Conservation (phyloP, 2,329 filamentous ascomycete genomes). For the Neopestalotiopsis rosae region DNA sequence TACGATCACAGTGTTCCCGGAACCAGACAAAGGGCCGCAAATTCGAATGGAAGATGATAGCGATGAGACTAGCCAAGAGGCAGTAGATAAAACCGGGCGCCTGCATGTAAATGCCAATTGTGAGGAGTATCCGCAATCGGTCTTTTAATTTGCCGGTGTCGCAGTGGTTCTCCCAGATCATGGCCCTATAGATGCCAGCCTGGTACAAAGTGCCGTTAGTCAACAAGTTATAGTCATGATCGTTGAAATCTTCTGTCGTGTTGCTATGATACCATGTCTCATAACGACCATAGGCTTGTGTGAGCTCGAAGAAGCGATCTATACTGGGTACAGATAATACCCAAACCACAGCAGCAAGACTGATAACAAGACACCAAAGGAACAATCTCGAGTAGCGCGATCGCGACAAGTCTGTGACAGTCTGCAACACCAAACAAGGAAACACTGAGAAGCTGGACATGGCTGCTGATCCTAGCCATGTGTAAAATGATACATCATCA, state of each 20-base stretch:
- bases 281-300: neutral
- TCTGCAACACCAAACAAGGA: neutral
- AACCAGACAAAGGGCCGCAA: no score
- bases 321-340: neutral
- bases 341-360: neutral
- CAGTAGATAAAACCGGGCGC: no score
- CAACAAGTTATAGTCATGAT: no score
- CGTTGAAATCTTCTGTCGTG: no score
- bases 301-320: neutral
- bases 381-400: neutral
- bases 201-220: no score
- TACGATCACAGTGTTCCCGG: rapidly evolving
- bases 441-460: neutral
- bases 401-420: neutral
- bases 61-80: no score
- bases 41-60: neutral
- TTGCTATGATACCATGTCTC: no score
- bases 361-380: neutral
- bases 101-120: no score
- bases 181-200: no score
- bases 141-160: no score
- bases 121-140: no score
- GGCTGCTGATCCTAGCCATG: neutral
- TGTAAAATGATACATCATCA: neutral
- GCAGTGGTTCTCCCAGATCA: no score